Percentiles rank a stretch among this genome's conserved stretches.
These are phyloP conservation scores for Glaciozyma antarctica DNA, from an alignment of 768 basidiomycete genomes.

Conservation along the genomic window DNA sequence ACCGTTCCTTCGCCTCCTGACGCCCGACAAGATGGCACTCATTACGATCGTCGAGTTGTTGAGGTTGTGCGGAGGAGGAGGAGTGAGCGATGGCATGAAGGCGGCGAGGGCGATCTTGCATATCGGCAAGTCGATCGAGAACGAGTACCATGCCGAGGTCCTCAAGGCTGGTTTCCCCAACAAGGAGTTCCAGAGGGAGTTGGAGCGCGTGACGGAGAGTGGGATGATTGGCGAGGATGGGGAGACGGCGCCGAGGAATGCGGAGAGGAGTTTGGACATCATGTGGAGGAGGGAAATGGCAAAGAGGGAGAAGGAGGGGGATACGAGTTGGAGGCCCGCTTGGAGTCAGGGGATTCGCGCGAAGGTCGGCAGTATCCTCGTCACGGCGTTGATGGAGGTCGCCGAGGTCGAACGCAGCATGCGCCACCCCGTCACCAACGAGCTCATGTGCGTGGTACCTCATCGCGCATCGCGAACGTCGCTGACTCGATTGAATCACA, in stretches of 20 bases:
- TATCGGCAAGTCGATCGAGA: conserved; percentile 76
- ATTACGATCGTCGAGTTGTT: conserved; percentile 84
- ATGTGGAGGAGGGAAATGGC: conserved; percentile 29
- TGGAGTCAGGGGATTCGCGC: conserved; percentile 75
- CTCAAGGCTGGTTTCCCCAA: conserved; percentile 40
- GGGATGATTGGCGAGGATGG: conserved; percentile 15
- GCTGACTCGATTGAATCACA: conserved; percentile 10
- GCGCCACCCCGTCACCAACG: conserved; percentile 51
- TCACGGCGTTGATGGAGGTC: conserved; percentile 73
- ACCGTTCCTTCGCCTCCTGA: conserved; percentile 67
- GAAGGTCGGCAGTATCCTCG: conserved; percentile 68
- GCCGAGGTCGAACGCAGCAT: conserved; percentile 52
- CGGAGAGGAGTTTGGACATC: conserved; percentile 36
- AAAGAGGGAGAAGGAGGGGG: conserved; percentile 52
- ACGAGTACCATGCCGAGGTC: conserved; percentile 78
- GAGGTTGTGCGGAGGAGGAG: conserved; percentile 61
- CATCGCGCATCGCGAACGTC: not conserved
- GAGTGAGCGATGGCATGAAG: conserved; percentile 78
- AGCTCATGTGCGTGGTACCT: conserved; percentile 42
- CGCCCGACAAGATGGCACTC: conserved; percentile 68
- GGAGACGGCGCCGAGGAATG: conserved; percentile 53
- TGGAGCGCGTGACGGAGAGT: conserved; percentile 16
- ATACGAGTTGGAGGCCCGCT: conserved; percentile 57
- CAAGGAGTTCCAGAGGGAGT: conserved; percentile 27
- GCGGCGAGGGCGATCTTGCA: conserved; percentile 67